phyloP scores from a whole-genome alignment of 768 basidiomycete genomes.

The Mycena epipterygia region DNA sequence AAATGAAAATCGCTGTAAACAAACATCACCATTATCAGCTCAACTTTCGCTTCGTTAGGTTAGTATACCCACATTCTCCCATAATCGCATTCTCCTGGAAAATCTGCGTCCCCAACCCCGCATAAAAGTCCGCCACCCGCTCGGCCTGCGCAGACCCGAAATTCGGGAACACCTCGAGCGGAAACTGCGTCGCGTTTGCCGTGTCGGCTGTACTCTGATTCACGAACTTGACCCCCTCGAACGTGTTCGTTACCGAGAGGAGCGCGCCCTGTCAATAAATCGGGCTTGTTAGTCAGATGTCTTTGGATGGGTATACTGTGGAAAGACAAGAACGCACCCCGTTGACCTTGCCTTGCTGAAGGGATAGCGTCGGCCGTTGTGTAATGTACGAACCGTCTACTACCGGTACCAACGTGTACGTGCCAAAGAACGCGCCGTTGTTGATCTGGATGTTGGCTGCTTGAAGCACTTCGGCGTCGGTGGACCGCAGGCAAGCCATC shows the following conservation, averaged over 20 bases:
- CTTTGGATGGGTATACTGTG: neutral
- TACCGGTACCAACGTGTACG: conserved; percentile 43
- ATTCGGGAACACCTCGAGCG: conserved; percentile 33
- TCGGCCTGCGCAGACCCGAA: conserved; percentile 20
- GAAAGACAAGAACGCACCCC: conserved; percentile 30
- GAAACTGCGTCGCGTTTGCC: conserved; percentile 25
- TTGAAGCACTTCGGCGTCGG: conserved; percentile 37
- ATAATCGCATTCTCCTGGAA: conserved; percentile 16
- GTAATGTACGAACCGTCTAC: conserved; percentile 49
- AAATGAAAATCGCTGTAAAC: conserved; percentile 45
- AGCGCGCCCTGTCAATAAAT: neutral
- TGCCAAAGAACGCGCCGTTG: conserved; percentile 39
- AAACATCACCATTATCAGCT: neutral
- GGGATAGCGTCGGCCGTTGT: conserved; percentile 45
- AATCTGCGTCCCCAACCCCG: conserved; percentile 6
- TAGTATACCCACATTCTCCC: conserved; percentile 38
- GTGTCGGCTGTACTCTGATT: conserved; percentile 16
- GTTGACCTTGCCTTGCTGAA: conserved; percentile 42
- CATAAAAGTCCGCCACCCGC: conserved; percentile 20
- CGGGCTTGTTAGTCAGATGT: too few relatives aligned
- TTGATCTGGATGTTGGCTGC: conserved; percentile 38
- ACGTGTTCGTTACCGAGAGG: conserved; percentile 38
- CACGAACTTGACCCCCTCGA: conserved; percentile 45
- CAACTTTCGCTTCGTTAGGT: too few relatives aligned
- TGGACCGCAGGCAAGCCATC: conserved; percentile 44